These are phyloP conservation scores for Xylaria acuta DNA, from an alignment of 495 filamentous ascomycete genomes.

Conservation along the genomic window DNA sequence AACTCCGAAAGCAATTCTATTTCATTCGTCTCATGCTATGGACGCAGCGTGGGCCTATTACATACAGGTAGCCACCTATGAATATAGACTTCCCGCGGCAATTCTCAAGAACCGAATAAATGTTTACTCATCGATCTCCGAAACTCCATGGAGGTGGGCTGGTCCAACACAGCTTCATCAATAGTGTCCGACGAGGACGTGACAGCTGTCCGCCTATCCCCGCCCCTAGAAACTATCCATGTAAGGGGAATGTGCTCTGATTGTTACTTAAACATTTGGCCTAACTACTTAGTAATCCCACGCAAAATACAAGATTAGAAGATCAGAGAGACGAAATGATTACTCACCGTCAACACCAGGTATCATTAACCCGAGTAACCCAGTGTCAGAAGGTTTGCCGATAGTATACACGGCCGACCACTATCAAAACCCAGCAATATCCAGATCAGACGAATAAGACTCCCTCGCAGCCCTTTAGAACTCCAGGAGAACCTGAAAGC, in stretches of 20 bases:
- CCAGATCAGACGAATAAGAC: neutral
- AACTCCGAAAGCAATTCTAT: neutral
- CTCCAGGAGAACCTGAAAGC: too few species aligned
- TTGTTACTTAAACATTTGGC: neutral
- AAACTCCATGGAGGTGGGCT: neutral
- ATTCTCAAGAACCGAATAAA: neutral
- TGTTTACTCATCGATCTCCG: conserved; percentile 16
- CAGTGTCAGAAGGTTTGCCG: neutral
- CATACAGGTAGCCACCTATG: neutral
- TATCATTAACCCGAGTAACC: neutral
- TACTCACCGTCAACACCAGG: neutral
- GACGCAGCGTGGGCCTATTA: neutral
- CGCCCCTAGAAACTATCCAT: neutral
- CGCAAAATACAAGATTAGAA: too few species aligned
- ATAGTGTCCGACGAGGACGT: neutral
- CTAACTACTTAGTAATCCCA: too few species aligned
- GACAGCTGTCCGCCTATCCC: neutral
- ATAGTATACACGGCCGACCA: neutral
- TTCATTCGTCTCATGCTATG: neutral
- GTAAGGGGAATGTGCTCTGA: neutral
- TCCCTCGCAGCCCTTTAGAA: too few species aligned
- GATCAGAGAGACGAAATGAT: neutral
- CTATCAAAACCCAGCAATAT: neutral
- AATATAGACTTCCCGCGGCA: neutral
- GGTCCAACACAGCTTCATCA: neutral